Conservation (phyloP, 768 basidiomycete genomes). For the Trametes gibbosa region DNA sequence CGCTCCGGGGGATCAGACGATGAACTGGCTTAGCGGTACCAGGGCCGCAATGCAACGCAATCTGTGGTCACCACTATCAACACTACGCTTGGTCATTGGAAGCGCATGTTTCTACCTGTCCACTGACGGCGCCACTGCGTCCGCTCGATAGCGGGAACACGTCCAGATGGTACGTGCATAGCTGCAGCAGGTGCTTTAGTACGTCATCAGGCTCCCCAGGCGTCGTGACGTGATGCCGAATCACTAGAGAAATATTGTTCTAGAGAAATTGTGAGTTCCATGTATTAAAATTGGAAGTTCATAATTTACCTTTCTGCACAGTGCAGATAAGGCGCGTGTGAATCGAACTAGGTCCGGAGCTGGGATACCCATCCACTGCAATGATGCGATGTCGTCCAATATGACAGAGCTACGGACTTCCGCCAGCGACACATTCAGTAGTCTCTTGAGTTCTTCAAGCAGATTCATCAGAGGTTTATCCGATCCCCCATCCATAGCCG, state of each 20-base stretch:
- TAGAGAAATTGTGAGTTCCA: constrained; percentile 24
- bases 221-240: constrained; percentile 58
- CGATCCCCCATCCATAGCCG: constrained; percentile 9
- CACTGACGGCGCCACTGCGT: constrained; percentile 73
- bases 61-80: constrained; percentile 33
- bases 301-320: constrained; percentile 50
- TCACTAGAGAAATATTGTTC: constrained; percentile 52
- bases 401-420: constrained; percentile 40
- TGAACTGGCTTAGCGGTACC: constrained; percentile 30
- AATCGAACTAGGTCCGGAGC: constrained; percentile 53
- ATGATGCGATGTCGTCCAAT: constrained; percentile 64
- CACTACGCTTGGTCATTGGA: not conserved
- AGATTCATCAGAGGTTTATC: constrained; percentile 21
- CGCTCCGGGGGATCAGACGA: constrained; percentile 47
- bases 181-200: constrained; percentile 55
- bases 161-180: constrained; percentile 69
- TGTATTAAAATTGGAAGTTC: too few species aligned
- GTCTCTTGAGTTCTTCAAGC: constrained; percentile 11
- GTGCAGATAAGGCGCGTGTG: constrained; percentile 52
- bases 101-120: constrained; percentile 50
- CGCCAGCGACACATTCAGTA: not conserved
- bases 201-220: constrained; percentile 60
- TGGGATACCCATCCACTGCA: constrained; percentile 71
- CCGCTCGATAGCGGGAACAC: constrained; percentile 71
- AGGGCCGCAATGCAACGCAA: constrained; percentile 61